Base-by-base conservation (phyloP, 2,329 filamentous ascomycete species). In the Tympanopsis confertula region DNA sequence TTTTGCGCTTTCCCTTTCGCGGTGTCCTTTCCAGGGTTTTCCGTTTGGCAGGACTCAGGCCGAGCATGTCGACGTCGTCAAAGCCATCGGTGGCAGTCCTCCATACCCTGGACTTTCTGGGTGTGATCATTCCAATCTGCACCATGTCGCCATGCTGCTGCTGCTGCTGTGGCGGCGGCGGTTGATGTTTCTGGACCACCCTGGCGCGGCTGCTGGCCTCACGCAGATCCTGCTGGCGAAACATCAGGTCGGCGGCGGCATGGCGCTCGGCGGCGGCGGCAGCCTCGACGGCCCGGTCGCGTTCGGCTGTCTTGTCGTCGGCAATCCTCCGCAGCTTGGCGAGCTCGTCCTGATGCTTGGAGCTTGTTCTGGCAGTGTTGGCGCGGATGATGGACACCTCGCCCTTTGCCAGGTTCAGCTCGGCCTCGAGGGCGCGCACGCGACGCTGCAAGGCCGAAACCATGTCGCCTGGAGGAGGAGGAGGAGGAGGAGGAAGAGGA, bases 381-480 rank as follows among this genome's bases (percentile, higher is more conserved):
- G 73, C 71, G 22, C 85, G 74, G n/a, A 88, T 67, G 42, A 88
- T 86, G 37, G 81, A 70, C 19, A 78, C 77, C 53, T 88, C 83
- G 36, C 85, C 85, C 14, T 73, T 65, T 47, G 83, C 82, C 3
- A 71, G 68, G 38, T 66, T 66, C 13, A 81, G 65, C 36, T 77
- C 72, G 4, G 68, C 59, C 45, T 73, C 66, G 3, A 80, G 61
- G 2, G 65, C 61, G 5, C 59, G 57, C 22, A 78, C 56, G 26
- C 70, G 66, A 20, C 70, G 67, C 45, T 74, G 69, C 2, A 76
- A 56, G 0, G 63, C 58, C 3, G 63, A 54, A 4, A 69, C 41
- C 19, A 68, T 53, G 41, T 65, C 57, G 20, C 15, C 17, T 7
- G 13, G 30, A 48, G 15, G 45, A 47, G 1, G 49, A 45, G 37